Percentiles rank a stretch among this genome's conserved stretches.
Evolutionary conservation across 495 filamentous ascomycete genomes (phyloP).

Genomic region (Xylaria castorea): DNA sequence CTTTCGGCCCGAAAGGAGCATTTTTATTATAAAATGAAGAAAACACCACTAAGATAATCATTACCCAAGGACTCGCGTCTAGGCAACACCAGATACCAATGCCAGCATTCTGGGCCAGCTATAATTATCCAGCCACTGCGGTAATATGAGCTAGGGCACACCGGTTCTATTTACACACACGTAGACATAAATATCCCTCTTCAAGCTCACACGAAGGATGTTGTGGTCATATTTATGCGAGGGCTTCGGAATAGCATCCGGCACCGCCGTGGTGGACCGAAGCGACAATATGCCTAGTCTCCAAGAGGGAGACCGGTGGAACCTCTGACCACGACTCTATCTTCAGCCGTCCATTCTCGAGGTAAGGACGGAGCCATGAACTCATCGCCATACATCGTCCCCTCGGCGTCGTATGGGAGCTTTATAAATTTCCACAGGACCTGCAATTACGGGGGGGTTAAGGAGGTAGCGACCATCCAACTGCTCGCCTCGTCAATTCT

Average conservation of each 20-base stretch:
- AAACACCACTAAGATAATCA: neutral
- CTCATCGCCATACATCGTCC: slow-evolving; percentile 34
- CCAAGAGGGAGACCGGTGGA: slow-evolving; percentile 54
- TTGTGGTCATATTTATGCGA: slow-evolving; percentile 48
- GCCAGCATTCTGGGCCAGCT: slow-evolving; percentile 57
- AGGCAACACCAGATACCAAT: slow-evolving; percentile 58
- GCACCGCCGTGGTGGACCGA: slow-evolving; percentile 62
- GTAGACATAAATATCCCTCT: slow-evolving; percentile 1
- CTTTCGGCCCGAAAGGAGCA: neutral
- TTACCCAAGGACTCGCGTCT: slow-evolving; percentile 33
- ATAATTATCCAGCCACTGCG: slow-evolving; percentile 59
- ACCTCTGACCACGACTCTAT: slow-evolving; percentile 55
- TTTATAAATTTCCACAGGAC: slow-evolving; percentile 58
- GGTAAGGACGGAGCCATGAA: slow-evolving; percentile 32
- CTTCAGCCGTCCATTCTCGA: slow-evolving; percentile 41
- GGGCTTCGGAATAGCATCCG: slow-evolving; percentile 60
- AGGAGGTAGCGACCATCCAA: neutral
- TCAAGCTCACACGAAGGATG: neutral
- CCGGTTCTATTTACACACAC: slow-evolving; percentile 44
- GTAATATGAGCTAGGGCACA: slow-evolving; percentile 58
- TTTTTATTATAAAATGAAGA: neutral
- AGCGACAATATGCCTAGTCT: slow-evolving; percentile 53
- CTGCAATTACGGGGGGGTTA: too few species aligned
- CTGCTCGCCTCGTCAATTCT: neutral
- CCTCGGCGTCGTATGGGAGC: slow-evolving; percentile 24